Evolutionary conservation across 2,329 filamentous ascomycete species (phyloP), one percentile per base, ranked within the genome.

Genomic region (Reticulascus tulasneorum): DNA sequence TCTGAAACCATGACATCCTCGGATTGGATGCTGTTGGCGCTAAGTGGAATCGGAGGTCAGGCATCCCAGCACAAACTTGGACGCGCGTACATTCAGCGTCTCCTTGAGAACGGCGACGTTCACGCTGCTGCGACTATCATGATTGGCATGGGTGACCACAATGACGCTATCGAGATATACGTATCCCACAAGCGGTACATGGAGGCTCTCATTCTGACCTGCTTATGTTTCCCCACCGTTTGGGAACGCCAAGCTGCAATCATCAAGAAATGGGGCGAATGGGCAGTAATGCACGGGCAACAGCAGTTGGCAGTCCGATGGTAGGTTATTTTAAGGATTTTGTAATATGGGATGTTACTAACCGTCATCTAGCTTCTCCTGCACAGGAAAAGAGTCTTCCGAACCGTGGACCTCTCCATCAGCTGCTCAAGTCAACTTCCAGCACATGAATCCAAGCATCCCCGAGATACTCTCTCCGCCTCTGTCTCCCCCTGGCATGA

Each of bases 91-190:
- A 87, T 95, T 1, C 90, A 95, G 58, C 82, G 89, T 32, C 71
- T 98, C 1, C 73, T 98, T 2, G 89, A 94, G 58, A 86, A 83
- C 45, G 89, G 88, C 19, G 93, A 98, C 51, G 71, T 96, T 3
- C 90, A 98, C 55, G 88, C 88, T 1, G 89, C 93, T 6, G 90
- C 89, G 13, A 91, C 91, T 1, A 91, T 97, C 44, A 79, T 98
- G 60, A 79, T 98, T 22, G 89, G 90, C 11, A 80, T 98, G 61
- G 90, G 90, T 3, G 91, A 97, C 54, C 73, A 86, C 49, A 91
- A 94, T 47, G 91, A 98, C 57, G 93, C 93, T 1, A 90, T 98
- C 41, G 93, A 98, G 60, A 84, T 96, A 20, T 98, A 98, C 52
- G 79, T 95, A 21, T 95, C 90, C 9, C 88, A 93, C 47, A 88